Evolutionary conservation across 2,329 filamentous ascomycete genomes (phyloP).

Genomic region (Gaeumannomyces sp.): DNA sequence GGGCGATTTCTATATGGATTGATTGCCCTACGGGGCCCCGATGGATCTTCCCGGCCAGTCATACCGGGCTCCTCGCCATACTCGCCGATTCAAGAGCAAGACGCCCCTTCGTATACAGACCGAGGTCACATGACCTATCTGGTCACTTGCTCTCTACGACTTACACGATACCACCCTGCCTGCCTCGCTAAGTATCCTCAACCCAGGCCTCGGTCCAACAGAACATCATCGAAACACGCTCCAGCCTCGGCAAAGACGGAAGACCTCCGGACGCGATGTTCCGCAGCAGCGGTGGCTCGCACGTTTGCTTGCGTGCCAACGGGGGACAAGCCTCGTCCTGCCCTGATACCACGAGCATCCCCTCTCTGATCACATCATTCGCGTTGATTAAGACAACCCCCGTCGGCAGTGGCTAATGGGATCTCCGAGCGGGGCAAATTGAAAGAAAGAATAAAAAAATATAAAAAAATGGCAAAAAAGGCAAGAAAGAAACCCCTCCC

Average conservation of each 20-base stretch:
- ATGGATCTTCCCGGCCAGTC: background rate
- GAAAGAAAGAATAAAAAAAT: background rate
- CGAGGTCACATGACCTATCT: background rate
- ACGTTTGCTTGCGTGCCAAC: background rate
- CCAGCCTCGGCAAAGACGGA: background rate
- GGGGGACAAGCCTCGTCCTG: background rate
- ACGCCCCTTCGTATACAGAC: background rate
- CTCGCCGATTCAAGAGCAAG: conserved; percentile 1
- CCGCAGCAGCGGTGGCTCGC: background rate
- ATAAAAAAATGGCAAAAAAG: background rate
- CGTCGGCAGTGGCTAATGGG: no score
- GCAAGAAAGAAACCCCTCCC: no score
- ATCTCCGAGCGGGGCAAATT: background rate
- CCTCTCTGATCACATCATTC: background rate
- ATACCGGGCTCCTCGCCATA: conserved; percentile 1
- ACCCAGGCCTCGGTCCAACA: background rate
- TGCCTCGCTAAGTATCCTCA: background rate
- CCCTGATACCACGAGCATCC: background rate
- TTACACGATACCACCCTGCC: background rate
- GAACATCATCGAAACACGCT: background rate
- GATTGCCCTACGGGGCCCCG: conserved; percentile 22
- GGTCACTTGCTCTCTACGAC: background rate
- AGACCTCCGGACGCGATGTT: background rate
- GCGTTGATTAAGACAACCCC: background rate
- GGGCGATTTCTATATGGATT: conserved; percentile 98